Base-by-base conservation (phyloP, 2,329 filamentous ascomycete genomes). In the Neonectria ditissima region DNA sequence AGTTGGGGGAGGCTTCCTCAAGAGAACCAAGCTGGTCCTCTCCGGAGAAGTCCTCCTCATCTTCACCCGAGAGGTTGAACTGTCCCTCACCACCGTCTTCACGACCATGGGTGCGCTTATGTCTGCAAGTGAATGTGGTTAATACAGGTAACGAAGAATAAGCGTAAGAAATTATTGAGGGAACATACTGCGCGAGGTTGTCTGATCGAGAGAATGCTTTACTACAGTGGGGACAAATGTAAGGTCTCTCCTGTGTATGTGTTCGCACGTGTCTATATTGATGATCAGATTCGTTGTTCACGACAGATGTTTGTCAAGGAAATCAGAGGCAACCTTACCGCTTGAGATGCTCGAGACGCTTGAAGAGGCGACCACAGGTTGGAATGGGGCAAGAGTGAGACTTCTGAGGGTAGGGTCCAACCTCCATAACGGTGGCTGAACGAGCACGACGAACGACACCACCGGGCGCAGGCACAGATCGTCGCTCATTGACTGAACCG, bases 341-440 rank as follows among this genome's bases (percentile, higher is more conserved):
- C 88, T 99, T 99, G 77, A 99, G 89, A 83, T 99, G 96, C 84
- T 99, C 96, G 84, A 99, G 89, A 81, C 96, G 91, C 90, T 99
- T 99, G 88, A 99, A 99, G 66, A 97, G 88, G 75, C 96, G 91
- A 58, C 96, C 96, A 79, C 96, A 99, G 59, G 95, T 97, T 28
- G 96, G 96, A 75, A 99, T 99, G n/a, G 96, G 96, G 83, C 96
- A 99, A 2, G 95, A 98, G 81, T 99, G 96, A 43, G 94, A 97
- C 81, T 99, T 99, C 77, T 97, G 93, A 55, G 96, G 94, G 78
- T 98, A 98, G 14, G 97, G 96, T 32, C 93, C 94, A 67, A 97
- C 88, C 80, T 99, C 96, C 91, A 97, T 97, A 80, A 97, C 92
- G 4, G 96, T 98, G 55, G 96, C 95, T 71, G 94, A 97, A 69